These are phyloP conservation scores for Pythium sukuiense DNA, from an alignment of 352 stramenopile species.

Conservation along the genomic window DNA sequence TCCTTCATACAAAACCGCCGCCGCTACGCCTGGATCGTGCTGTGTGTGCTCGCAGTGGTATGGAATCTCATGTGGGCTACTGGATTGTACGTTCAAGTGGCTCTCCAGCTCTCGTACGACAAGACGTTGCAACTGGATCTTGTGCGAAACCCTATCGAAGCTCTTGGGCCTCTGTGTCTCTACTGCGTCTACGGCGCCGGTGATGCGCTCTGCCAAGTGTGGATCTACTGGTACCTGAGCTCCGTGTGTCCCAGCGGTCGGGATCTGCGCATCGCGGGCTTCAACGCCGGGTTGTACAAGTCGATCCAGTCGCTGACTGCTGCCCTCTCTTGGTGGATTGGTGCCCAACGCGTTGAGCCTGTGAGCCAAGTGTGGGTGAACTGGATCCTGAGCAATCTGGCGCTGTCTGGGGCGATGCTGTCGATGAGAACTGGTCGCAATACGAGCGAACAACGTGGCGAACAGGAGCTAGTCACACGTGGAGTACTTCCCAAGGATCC, in stretches of 20 bases:
- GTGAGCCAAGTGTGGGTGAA: constrained; percentile 37
- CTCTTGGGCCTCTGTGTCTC: constrained; percentile 37
- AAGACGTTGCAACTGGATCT: constrained; percentile 31
- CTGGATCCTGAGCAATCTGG: constrained; percentile 33
- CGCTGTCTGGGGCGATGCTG: constrained; percentile 18
- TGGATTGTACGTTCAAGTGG: constrained; percentile 30
- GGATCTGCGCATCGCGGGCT: constrained; percentile 36
- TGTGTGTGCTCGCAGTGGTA: constrained; percentile 27
- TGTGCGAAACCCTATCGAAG: constrained; percentile 11
- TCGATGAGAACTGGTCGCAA: constrained; percentile 7
- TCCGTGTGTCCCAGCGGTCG: constrained; percentile 33
- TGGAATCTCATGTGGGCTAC: constrained; percentile 43
- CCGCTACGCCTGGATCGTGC: constrained; percentile 6
- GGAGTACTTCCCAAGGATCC: neutral
- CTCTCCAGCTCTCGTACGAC: constrained; percentile 29
- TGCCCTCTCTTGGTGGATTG: constrained; percentile 41
- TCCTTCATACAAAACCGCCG: neutral
- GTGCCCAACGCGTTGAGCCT: constrained; percentile 25
- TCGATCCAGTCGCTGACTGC: constrained; percentile 46
- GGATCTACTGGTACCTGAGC: constrained; percentile 81
- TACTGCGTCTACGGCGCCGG: constrained; percentile 74
- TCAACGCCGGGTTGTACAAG: constrained; percentile 75
- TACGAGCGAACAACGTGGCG: neutral
- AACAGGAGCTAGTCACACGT: neutral
- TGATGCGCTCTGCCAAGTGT: constrained; percentile 78